A percentile compares a stretch with the other conserved stretches of the same genome.
Conservation (phyloP, 306 rosid genomes). For the Castanea crenata region DNA sequence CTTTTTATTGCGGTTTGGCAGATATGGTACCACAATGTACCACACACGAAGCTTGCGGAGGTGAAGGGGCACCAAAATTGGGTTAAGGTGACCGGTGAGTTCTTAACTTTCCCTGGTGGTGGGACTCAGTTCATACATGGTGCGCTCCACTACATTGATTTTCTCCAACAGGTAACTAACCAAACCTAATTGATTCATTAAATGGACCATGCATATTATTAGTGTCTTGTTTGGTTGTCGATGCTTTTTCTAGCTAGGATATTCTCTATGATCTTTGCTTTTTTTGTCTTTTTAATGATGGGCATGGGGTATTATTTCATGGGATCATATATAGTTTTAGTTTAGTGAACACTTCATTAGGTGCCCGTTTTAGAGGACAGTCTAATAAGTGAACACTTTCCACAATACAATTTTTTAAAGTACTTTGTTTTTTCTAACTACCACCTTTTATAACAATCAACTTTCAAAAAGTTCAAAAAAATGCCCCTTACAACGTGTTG, state of each 20-base stretch:
- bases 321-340: no score
- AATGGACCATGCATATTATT: neutral
- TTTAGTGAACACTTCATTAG: no score
- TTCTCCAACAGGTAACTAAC: slow-evolving; percentile 59
- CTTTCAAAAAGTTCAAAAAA: no score
- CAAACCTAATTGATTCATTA: neutral
- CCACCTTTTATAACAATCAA: no score
- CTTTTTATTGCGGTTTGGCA: slow-evolving; percentile 18
- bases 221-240: neutral
- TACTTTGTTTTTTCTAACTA: no score
- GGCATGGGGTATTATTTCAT: no score
- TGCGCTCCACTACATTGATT: slow-evolving; percentile 88
- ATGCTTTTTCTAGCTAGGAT: neutral
- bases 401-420: no score
- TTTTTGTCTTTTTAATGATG: no score
- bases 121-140: slow-evolving; percentile 95
- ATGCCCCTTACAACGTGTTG: no score
- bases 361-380: no score
- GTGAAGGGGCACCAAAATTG: slow-evolving; percentile 97
- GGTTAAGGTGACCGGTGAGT: slow-evolving; percentile 89
- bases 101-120: slow-evolving; percentile 90
- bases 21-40: slow-evolving; percentile 90
- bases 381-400: no score
- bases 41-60: slow-evolving; percentile 66
- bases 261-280: neutral